Conservation (phyloP, 1,139 yeast species). For the Debaryomyces singareniensis region DNA sequence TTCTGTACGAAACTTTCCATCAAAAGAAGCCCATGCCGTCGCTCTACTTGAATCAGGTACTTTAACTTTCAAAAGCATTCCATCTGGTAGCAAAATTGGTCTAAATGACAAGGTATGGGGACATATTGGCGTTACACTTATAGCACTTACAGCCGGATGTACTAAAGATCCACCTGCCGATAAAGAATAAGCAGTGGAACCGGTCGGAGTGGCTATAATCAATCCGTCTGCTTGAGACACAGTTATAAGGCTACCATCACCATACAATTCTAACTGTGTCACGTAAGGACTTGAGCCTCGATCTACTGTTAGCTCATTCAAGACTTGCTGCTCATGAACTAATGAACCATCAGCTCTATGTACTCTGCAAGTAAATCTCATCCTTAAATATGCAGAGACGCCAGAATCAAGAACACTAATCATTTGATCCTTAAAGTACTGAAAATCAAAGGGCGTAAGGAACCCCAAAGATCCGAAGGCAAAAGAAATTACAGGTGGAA, state of each 20-base stretch:
- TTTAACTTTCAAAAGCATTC: constrained; percentile 70
- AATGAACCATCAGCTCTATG: constrained; percentile 52
- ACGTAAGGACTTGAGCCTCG: constrained; percentile 88
- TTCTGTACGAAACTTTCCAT: constrained; percentile 75
- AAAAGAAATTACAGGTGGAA: constrained; percentile 85
- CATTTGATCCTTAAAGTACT: constrained; percentile 55
- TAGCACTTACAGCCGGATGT: constrained; percentile 85
- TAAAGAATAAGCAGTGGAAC: constrained; percentile 84
- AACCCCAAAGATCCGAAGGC: constrained; percentile 79
- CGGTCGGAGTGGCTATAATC: constrained; percentile 86
- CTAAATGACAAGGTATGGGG: constrained; percentile 88
- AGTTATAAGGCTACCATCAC: constrained; percentile 73
- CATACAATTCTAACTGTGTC: constrained; percentile 75
- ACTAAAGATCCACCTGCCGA: constrained; percentile 90
- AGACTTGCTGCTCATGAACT: constrained; percentile 69
- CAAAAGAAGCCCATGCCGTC: constrained; percentile 89
- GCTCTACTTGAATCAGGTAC: constrained; percentile 65
- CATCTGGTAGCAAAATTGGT: constrained; percentile 81
- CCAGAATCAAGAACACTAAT: constrained; percentile 57
- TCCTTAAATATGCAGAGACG: constrained; percentile 70
- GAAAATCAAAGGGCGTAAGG: constrained; percentile 70
- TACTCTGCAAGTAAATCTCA: constrained; percentile 73
- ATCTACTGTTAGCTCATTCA: constrained; percentile 79
- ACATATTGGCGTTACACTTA: constrained; percentile 85
- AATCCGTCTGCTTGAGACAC: constrained; percentile 90